Conservation (phyloP, 371 early-diverging fungal species). For the Mucor saturninus region DNA sequence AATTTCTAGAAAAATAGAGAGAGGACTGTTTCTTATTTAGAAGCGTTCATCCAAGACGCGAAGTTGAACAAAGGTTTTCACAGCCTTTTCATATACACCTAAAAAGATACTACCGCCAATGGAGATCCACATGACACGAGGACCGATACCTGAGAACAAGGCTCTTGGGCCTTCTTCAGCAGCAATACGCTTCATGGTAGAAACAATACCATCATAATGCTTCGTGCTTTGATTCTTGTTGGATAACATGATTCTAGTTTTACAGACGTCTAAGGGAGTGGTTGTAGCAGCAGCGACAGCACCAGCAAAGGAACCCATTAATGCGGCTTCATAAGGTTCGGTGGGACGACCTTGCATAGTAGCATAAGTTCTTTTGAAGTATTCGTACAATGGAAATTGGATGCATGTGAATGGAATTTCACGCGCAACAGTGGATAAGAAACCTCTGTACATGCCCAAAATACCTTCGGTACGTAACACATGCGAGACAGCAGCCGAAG, state of each 20-base stretch:
- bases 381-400: constrained; percentile 96
- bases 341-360: constrained; percentile 50
- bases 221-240: constrained; percentile 32
- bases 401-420: constrained; percentile 96
- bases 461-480: constrained; percentile 76
- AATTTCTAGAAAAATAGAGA: background rate
- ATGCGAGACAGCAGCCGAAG: constrained; percentile 63
- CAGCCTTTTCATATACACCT: constrained; percentile 90
- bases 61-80: constrained; percentile 55
- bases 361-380: constrained; percentile 70
- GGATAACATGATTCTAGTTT: constrained; percentile 89
- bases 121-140: constrained; percentile 94
- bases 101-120: constrained; percentile 95
- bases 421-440: constrained; percentile 86
- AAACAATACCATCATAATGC: constrained; percentile 73
- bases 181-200: constrained; percentile 76
- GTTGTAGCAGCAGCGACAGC: constrained; percentile 90
- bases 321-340: constrained; percentile 83
- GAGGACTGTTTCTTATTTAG: constrained; percentile 5
- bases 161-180: constrained; percentile 81
- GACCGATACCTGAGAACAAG: constrained; percentile 88
- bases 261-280: constrained; percentile 94
- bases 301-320: constrained; percentile 91
- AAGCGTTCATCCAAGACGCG: constrained; percentile 40
- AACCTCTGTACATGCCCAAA: constrained; percentile 92